Evolutionary conservation across 371 early-diverging fungal genomes (phyloP).

Genomic region (Apophysomyces ossiformis): DNA sequence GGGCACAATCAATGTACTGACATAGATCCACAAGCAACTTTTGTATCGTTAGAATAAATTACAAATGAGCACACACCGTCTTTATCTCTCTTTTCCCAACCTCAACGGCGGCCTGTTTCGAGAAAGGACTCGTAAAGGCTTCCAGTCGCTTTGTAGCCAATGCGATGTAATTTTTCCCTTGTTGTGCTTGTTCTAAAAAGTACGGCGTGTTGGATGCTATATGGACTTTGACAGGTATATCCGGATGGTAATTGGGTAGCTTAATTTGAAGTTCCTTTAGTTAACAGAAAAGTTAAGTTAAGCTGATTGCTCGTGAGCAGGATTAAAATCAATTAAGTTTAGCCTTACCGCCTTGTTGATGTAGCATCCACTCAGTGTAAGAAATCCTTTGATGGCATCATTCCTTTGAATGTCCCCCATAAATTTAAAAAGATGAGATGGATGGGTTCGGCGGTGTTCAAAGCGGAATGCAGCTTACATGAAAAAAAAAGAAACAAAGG

Average conservation of each 20-base stretch:
- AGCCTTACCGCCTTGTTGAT: conserved; percentile 46
- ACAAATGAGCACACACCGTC: neutral
- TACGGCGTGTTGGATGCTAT: conserved; percentile 37
- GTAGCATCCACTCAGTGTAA: conserved; percentile 34
- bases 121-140: conserved; percentile 19
- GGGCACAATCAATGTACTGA: conserved; percentile 39
- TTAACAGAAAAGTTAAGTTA: neutral
- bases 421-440: neutral
- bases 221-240: conserved; percentile 32
- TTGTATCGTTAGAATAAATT: neutral
- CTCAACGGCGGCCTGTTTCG: conserved; percentile 35
- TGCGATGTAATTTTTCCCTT: conserved; percentile 39
- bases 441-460: conserved; percentile 1
- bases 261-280: conserved; percentile 44
- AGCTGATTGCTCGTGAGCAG: neutral
- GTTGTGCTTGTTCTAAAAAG: conserved; percentile 48
- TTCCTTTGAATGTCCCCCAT: conserved; percentile 30
- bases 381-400: conserved; percentile 47
- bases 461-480: neutral
- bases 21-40: conserved; percentile 45
- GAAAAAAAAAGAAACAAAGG: too few relatives aligned
- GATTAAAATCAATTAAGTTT: neutral
- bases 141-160: conserved; percentile 33
- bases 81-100: conserved; percentile 17
- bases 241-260: conserved; percentile 38